Percentiles rank a stretch among this genome's conserved stretches.
These are phyloP conservation scores for Medicago lupulina DNA, from an alignment of 306 rosid species.

Conservation along the genomic window DNA sequence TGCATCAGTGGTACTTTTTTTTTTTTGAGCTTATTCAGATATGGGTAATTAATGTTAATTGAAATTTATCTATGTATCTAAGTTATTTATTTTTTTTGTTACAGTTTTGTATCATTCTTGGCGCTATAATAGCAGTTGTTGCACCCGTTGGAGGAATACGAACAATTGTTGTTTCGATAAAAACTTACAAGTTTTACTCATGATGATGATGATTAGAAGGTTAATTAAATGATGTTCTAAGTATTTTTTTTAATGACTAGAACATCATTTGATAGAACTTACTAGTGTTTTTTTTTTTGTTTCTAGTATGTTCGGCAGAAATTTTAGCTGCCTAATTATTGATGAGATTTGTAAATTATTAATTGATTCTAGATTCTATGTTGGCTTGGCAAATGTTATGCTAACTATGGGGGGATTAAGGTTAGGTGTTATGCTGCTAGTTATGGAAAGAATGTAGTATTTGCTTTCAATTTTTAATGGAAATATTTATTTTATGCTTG, in stretches of 20 bases:
- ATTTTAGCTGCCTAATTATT: slow-evolving; percentile 14
- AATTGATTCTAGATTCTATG: background rate
- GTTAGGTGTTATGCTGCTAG: background rate
- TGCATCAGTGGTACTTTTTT: background rate
- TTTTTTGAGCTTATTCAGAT: background rate
- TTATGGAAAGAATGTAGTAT: background rate
- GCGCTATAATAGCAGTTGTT: slow-evolving; percentile 40
- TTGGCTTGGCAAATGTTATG: slow-evolving; percentile 2
- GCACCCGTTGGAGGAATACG: slow-evolving; percentile 74
- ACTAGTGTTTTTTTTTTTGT: slow-evolving; percentile 11
- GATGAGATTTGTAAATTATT: slow-evolving; percentile 2
- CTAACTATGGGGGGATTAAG: slow-evolving; percentile 1
- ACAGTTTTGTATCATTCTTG: slow-evolving; percentile 45
- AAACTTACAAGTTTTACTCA: slow-evolving; percentile 55
- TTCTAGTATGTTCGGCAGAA: slow-evolving; percentile 20
- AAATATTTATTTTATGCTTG: background rate
- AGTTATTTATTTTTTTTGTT: background rate
- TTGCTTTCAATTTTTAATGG: background rate
- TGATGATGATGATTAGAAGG: slow-evolving; percentile 9
- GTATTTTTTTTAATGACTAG: background rate
- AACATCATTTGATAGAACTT: slow-evolving; percentile 7
- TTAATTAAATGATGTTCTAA: background rate
- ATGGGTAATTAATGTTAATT: background rate
- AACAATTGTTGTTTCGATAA: slow-evolving; percentile 55
- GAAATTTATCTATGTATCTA: background rate